These are phyloP conservation scores for Naegleria lovaniensis DNA, from an alignment of 208 protist species.

Conservation along the genomic window DNA sequence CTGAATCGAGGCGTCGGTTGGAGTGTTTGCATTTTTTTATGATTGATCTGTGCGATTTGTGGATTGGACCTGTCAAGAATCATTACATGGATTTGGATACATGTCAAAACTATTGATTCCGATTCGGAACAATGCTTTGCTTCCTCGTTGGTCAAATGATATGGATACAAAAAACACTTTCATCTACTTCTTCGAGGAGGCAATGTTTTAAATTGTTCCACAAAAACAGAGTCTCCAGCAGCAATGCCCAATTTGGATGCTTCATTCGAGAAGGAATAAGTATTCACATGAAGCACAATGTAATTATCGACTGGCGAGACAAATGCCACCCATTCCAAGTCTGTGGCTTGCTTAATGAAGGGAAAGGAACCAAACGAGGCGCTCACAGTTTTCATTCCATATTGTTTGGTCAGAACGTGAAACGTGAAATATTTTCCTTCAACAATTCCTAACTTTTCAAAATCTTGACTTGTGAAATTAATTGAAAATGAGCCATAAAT, in stretches of 20 bases:
- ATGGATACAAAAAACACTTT: no score
- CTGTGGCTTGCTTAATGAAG: not conserved
- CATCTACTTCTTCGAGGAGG: not conserved
- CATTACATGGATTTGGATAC: no score
- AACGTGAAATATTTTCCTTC: slow-evolving; percentile 1
- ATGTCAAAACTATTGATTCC: no score
- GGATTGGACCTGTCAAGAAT: no score
- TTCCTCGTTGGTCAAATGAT: no score
- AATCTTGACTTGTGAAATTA: not conserved
- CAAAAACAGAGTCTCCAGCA: not conserved
- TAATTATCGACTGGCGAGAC: not conserved
- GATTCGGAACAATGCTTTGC: no score
- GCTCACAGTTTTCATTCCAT: not conserved
- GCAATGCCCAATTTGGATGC: not conserved
- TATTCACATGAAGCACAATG: not conserved
- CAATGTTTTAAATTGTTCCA: not conserved
- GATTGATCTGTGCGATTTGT: no score
- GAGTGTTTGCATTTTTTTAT: no score
- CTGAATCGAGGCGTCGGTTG: no score
- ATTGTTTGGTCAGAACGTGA: not conserved
- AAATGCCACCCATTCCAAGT: not conserved
- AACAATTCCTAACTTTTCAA: not conserved
- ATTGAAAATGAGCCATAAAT: not conserved
- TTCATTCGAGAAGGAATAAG: not conserved
- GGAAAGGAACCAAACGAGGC: not conserved